These are phyloP conservation scores for Corymbia citriodora DNA, from an alignment of 441 rosid genomes.

Conservation along the genomic window DNA sequence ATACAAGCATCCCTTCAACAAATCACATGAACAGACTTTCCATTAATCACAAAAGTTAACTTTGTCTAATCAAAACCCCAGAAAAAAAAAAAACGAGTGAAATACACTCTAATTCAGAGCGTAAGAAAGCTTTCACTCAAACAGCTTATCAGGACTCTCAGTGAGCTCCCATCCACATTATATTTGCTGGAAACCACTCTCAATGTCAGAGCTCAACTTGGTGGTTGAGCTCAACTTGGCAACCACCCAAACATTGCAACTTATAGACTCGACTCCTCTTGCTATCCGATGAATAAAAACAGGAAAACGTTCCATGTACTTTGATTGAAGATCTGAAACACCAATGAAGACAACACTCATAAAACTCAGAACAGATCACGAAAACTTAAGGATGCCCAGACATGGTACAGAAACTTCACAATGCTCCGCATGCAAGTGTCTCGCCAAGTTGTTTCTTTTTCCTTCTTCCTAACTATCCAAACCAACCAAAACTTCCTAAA, in stretches of 20 bases:
- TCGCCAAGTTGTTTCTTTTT: no score
- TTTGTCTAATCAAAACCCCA: no score
- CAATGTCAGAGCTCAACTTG: not conserved
- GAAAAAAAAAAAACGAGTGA: no score
- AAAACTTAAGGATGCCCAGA: not conserved
- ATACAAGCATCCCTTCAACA: not conserved
- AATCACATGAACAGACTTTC: no score
- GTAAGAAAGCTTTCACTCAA: no score
- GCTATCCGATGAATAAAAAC: not conserved
- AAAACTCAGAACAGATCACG: not conserved
- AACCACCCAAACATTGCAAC: not conserved
- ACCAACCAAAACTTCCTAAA: no score
- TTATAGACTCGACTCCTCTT: not conserved
- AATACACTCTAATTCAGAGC: not conserved
- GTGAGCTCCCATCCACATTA: not conserved
- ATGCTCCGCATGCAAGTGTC: no score
- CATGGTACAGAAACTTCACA: no score
- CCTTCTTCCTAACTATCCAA: no score
- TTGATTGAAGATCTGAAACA: not conserved
- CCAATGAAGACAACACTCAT: not conserved
- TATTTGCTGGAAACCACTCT: not conserved
- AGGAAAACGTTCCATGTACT: not conserved
- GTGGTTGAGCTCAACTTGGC: no score
- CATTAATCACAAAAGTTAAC: no score
- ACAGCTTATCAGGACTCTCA: no score